Evolutionary conservation across 768 basidiomycete genomes (phyloP).

Genomic region (Collybia sordida): DNA sequence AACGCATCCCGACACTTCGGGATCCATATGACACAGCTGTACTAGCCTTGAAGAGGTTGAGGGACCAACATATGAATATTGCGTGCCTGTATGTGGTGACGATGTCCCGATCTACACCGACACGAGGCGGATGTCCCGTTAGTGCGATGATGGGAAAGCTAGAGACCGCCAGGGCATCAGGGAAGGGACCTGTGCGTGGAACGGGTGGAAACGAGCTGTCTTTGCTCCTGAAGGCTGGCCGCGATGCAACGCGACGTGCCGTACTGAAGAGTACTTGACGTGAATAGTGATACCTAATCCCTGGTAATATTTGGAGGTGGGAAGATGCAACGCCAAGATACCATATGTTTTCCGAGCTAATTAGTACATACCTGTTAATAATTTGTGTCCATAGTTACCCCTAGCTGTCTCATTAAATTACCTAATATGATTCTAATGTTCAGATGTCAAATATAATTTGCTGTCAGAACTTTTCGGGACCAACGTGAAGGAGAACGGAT

Average conservation of each 20-base stretch:
- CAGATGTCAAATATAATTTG: background rate
- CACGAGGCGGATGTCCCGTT: slow-evolving; percentile 49
- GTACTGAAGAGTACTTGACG: slow-evolving; percentile 41
- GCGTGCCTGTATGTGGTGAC: slow-evolving; percentile 86
- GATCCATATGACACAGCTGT: slow-evolving; percentile 83
- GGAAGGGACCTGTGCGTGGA: slow-evolving; percentile 62
- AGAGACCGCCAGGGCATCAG: slow-evolving; percentile 26
- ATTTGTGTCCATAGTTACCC: background rate
- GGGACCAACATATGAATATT: slow-evolving; percentile 88
- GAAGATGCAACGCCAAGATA: slow-evolving; percentile 1
- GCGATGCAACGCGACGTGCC: slow-evolving; percentile 81
- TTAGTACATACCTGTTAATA: slow-evolving; percentile 10
- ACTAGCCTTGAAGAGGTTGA: slow-evolving; percentile 73
- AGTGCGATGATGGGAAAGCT: slow-evolving; percentile 54
- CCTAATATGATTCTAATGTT: background rate
- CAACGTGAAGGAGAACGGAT: too few species aligned
- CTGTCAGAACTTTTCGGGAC: too few species aligned
- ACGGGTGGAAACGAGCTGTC: slow-evolving; percentile 90
- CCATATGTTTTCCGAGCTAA: slow-evolving; percentile 11
- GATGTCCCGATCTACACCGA: slow-evolving; percentile 67
- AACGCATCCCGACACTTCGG: slow-evolving; percentile 53
- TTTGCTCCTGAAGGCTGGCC: slow-evolving; percentile 80
- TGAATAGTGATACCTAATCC: too few species aligned
- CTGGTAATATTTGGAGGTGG: background rate
- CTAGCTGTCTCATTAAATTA: background rate